A percentile compares a stretch with the other conserved stretches of the same genome.
These are phyloP conservation scores for Aspergillus sclerotiicarbonarius DNA, from an alignment of 495 filamentous ascomycete species.

Conservation along the genomic window DNA sequence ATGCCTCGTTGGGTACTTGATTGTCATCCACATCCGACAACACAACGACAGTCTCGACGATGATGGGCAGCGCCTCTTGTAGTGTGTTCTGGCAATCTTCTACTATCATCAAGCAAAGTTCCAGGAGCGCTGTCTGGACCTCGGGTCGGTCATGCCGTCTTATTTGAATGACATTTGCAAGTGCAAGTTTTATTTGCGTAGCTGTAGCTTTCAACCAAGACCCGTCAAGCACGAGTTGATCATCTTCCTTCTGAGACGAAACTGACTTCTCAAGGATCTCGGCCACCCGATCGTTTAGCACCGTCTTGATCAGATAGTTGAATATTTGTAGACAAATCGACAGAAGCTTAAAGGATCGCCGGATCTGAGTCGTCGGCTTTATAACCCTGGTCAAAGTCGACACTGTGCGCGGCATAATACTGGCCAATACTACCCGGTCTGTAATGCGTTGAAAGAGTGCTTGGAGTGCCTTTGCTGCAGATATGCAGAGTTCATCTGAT, in stretches of 20 bases:
- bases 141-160: conserved; percentile 71
- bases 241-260: conserved; percentile 31
- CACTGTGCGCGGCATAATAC: conserved; percentile 84
- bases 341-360: conserved; percentile 64
- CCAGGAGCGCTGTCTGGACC: conserved; percentile 64
- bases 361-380: conserved; percentile 61
- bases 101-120: conserved; percentile 69
- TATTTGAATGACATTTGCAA: conserved; percentile 73
- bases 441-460: conserved; percentile 59
- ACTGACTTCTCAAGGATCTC: conserved; percentile 15
- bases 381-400: conserved; percentile 76
- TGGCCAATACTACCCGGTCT: conserved; percentile 70
- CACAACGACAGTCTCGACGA: conserved; percentile 79
- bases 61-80: conserved; percentile 61
- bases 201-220: conserved; percentile 83
- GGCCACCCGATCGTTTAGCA: conserved; percentile 59
- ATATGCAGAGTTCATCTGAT: conserved; percentile 61
- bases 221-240: conserved; percentile 40
- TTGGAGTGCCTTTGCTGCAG: conserved; percentile 64
- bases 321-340: conserved; percentile 59
- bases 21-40: conserved; percentile 57
- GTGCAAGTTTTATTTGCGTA: conserved; percentile 78
- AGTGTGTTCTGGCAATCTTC: conserved; percentile 77
- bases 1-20: conserved; percentile 35
- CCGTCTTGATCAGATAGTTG: conserved; percentile 54